A percentile compares a stretch with the other conserved stretches of the same genome.
Evolutionary conservation across 495 filamentous ascomycete species (phyloP).

Genomic region (Talaromyces ruber): DNA sequence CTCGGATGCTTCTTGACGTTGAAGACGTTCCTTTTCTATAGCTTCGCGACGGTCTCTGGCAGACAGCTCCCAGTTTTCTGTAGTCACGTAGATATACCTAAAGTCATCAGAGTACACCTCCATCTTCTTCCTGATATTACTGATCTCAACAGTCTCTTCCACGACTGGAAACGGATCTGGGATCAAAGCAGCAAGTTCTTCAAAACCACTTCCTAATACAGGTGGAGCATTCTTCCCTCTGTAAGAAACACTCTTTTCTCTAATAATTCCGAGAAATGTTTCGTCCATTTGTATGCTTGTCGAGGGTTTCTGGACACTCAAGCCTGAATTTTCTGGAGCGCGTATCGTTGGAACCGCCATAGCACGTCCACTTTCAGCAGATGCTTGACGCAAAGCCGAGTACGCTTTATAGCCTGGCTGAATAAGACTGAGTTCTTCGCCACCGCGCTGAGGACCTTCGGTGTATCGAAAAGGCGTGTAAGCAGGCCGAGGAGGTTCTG

Average conservation of each 20-base stretch:
- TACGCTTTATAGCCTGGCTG: slow-evolving; percentile 39
- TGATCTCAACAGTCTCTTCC: slow-evolving; percentile 26
- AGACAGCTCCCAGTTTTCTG: slow-evolving; percentile 37
- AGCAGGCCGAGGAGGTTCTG: slow-evolving; percentile 34
- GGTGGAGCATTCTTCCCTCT: slow-evolving; percentile 7
- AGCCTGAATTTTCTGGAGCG: slow-evolving; percentile 10
- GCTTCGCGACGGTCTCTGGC: slow-evolving; percentile 31
- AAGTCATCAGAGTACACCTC: slow-evolving; percentile 37
- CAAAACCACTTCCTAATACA: slow-evolving; percentile 11
- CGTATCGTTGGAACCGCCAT: slow-evolving; percentile 23
- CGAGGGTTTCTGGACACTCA: slow-evolving; percentile 10
- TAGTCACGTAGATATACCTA: slow-evolving; percentile 35
- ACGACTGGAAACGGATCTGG: slow-evolving; percentile 26
- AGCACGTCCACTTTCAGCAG: slow-evolving; percentile 32
- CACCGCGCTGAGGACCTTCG: slow-evolving; percentile 39
- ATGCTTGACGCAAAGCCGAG: slow-evolving; percentile 34
- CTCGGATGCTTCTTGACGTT: slow-evolving; percentile 48
- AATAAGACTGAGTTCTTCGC: slow-evolving; percentile 28
- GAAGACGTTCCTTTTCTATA: slow-evolving; percentile 38
- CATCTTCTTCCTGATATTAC: slow-evolving; percentile 24
- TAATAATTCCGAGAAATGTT: slow-evolving; percentile 38
- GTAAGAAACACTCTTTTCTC: slow-evolving; percentile 36
- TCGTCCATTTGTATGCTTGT: slow-evolving; percentile 25
- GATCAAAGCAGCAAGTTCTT: slow-evolving; percentile 27
- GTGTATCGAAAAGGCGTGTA: slow-evolving; percentile 40